Evolutionary conservation across 495 filamentous ascomycete genomes (phyloP), one percentile per base, ranked within the genome.

Genomic region (Podospora tetraspora): DNA sequence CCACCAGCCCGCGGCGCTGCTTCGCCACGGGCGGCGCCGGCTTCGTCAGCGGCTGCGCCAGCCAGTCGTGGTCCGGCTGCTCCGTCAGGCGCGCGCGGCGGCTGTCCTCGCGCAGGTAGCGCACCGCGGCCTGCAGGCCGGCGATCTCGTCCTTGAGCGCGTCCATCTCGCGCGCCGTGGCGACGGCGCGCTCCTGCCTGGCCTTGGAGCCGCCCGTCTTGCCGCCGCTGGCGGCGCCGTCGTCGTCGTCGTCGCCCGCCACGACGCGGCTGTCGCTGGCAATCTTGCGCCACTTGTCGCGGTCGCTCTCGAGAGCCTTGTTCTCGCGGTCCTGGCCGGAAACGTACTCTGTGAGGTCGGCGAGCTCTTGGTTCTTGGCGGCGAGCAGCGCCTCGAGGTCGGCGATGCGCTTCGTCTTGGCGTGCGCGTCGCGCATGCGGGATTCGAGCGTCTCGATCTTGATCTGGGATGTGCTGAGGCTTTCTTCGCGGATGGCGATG

Each of bases 371-470:
- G 22, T 86, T 75, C 73, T 85, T 86, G 74, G 86, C 75, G 66
- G 82, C 75, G 74, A 92, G 78, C 79, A 84, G 77, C 16, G 77
- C 76, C 72, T 92, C 89, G 2, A 92, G 82, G 34, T 90, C 88
- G 29, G 81, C 82, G 64, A 93, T 90, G 24, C 82, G 80, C 27
- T 85, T 82, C 24, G 84, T 80, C 75, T 90, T 89, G 67, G 92
- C 90, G 34, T 90, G 86, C 13, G 91, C 86, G 71, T 96, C 93
- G 57, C 91, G 87, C 84, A 89, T 91, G 19, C 90, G 84, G 24
- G 85, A 84, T 74, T 97, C 94, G 59, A 98, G 89, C 6, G 92
- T 91, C 78, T 97, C 95, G 73, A 97, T 94, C 77, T 96, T 96
- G 68, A 97, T 90, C 3, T 87, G 86, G 11, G 92, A 84, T 34